Base-by-base conservation (phyloP, 768 basidiomycete species). In the Auriculariales sp. region DNA sequence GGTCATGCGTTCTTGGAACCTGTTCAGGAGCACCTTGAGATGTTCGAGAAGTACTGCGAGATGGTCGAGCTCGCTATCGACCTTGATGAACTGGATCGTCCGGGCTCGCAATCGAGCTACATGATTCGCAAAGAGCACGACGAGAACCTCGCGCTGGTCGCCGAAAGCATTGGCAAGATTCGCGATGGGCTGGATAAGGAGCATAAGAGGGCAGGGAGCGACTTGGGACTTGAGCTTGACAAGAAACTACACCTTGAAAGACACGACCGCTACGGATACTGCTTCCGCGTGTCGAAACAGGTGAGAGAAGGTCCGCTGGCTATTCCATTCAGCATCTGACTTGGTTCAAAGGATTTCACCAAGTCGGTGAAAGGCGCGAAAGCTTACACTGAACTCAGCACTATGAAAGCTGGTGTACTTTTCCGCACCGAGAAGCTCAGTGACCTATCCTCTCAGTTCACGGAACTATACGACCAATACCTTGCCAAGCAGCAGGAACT, bases 11-110 rank as follows among this genome's bases (percentile, higher is more conserved):
- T 89, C 62, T 55, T 89, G 2, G 63, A 62, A 17, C 66, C 74
- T 3, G 67, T 94, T 32, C 70, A 70, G 57, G 89, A 84, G 52
- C 35, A 77, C 54, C 66, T 75, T 15, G 63, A 61, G 0, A 79
- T 68, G 47, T 74, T 98, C 3, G 71, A 70, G 11, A 88, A 88
- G 59, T 94, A 92, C 57, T 71, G 75, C 2, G 87, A 92, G 53
- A 93, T 98, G 87, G 93, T 98, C 2, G 91, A 98, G 62, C 81
- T 88, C 53, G 98, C 95, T 0, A 77, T 99, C 35, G 95, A 99
- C 58, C 76, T 97, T 15, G 78, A 81, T 19, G 79, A 93, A 51
- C 73, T 95, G 4, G 55, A 58, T 14, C 44, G 35, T 14, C n/a
- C n/a, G n/a, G n/a, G n/a, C n/a, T 81, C 86, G 28, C 73, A 74